These are phyloP conservation scores for Mycena epipterygia DNA, from an alignment of 768 basidiomycete genomes.

Conservation along the genomic window DNA sequence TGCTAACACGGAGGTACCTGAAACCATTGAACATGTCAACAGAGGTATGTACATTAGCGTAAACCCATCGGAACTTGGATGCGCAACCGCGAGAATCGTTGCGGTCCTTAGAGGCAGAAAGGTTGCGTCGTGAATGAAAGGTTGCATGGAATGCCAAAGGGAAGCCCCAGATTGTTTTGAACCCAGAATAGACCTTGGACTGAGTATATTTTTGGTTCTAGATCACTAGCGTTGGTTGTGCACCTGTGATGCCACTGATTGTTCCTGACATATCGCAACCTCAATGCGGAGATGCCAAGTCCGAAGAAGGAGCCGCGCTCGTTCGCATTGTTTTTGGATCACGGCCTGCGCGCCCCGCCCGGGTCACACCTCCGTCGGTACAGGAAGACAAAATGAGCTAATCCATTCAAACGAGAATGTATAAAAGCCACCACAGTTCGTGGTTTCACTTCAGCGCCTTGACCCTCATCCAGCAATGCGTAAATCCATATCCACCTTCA, in stretches of 20 bases:
- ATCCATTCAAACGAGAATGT: neutral
- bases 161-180: neutral
- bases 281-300: slow-evolving; percentile 24
- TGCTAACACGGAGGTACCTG: slow-evolving; percentile 30
- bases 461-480: slow-evolving; percentile 15
- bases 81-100: neutral
- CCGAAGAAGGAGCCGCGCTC: slow-evolving; percentile 20
- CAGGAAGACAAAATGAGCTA: slow-evolving; percentile 4
- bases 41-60: neutral
- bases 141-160: neutral
- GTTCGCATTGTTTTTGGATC: slow-evolving; percentile 8
- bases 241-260: neutral
- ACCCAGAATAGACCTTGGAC: neutral
- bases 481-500: slow-evolving; percentile 12
- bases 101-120: neutral
- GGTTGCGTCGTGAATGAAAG: neutral
- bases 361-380: slow-evolving; percentile 2
- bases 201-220: neutral
- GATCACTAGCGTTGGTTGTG: neutral
- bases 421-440: slow-evolving; percentile 23
- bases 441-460: slow-evolving; percentile 16
- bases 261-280: slow-evolving; percentile 18
- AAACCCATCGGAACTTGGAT: too few relatives aligned
- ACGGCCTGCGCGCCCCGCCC: neutral
- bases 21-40: slow-evolving; percentile 7